Base-by-base conservation (phyloP, 2,329 filamentous ascomycete species). In the Apiospora kogelbergensis region DNA sequence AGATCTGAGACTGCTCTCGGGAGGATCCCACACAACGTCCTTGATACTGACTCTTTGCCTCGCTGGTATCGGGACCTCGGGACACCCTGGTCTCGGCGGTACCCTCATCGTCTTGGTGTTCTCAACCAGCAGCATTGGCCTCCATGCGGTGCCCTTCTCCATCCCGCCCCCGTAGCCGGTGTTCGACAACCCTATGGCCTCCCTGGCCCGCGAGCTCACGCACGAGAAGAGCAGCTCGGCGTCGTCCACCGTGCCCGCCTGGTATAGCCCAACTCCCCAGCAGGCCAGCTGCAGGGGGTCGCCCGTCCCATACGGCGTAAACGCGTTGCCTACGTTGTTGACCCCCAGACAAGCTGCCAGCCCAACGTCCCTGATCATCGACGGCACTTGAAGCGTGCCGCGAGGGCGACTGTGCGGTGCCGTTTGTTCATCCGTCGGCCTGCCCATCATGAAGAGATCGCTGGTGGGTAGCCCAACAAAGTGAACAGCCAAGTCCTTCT, bases 311-410 rank as follows among this genome's bases (percentile, higher is more conserved):
- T 90, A 88, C 0, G 91, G 91, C 7, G 91, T 93, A 73, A 93
- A 93, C 0, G 91, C 90, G 75, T 93, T 93, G 22, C 91, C 91
- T 17, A 93, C 87, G 74, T 93, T 93, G 74, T 93, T 93, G 45
- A 92, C 84, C 1, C 89, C 86, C 6, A 93, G 84, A 17, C 88
- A 88, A 24, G 84, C 89, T 69, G 89, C 84, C 3, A 93, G 76
- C 0, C 82, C 83, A 70, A 89, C 84, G 26, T 86, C 80, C 46
- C 84, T 81, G 70, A 93, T 90, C 80, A 93, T 81, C 4, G 86
- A 80, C 0, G 86, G 84, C 1, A 93, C 80, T 57, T 88, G 85
- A 20, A 93, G 80, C 0, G 91, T 93, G 1, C 89, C 90, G 70
- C 90, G 83, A 1, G 83, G 80, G 7, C 80, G 74, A 9, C 67